Percentiles rank a stretch among this genome's conserved stretches.
Evolutionary conservation across 164 flowering plant genomes (phyloP).

Genomic region (Warburgia ugandensis): DNA sequence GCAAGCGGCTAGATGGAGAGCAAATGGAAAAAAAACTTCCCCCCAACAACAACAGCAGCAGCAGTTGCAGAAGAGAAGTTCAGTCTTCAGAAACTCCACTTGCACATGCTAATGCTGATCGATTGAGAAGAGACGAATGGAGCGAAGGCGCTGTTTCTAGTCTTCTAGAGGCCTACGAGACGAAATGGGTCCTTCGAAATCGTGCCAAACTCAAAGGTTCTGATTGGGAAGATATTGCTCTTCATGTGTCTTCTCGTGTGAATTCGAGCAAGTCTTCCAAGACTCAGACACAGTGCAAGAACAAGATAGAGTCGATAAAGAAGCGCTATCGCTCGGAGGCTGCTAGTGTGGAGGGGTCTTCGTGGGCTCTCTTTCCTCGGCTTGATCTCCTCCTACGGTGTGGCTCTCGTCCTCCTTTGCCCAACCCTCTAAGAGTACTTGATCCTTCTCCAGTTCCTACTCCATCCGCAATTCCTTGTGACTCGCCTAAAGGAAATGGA

Average conservation of each 20-base stretch:
- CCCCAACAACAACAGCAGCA: no score
- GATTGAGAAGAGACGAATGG: constrained; percentile 88
- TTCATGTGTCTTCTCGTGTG: constrained; percentile 51
- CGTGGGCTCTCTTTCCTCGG: constrained; percentile 77
- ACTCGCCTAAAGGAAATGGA: no score
- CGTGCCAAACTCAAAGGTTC: constrained; percentile 96
- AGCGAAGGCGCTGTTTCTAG: constrained; percentile 88
- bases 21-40: constrained; percentile 62
- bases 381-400: constrained; percentile 74
- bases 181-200: constrained; percentile 79
- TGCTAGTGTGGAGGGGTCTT: constrained; percentile 42
- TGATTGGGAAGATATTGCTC: constrained; percentile 95
- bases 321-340: constrained; percentile 83
- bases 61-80: no score
- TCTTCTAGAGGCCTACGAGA: constrained; percentile 79
- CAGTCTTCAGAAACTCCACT: constrained; percentile 26
- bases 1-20: constrained; percentile 21
- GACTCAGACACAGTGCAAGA: constrained; percentile 95
- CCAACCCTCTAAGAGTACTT: constrained; percentile 10
- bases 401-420: constrained; percentile 20
- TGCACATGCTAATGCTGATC: constrained; percentile 1
- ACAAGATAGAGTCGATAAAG: constrained; percentile 98
- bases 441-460: constrained; percentile 14
- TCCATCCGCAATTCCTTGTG: constrained; percentile 15
- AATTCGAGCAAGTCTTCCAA: constrained; percentile 54